Percentiles rank a stretch among this genome's conserved stretches.
Evolutionary conservation across 2,329 filamentous ascomycete genomes (phyloP).

Genomic region (Remersonia thermophila): DNA sequence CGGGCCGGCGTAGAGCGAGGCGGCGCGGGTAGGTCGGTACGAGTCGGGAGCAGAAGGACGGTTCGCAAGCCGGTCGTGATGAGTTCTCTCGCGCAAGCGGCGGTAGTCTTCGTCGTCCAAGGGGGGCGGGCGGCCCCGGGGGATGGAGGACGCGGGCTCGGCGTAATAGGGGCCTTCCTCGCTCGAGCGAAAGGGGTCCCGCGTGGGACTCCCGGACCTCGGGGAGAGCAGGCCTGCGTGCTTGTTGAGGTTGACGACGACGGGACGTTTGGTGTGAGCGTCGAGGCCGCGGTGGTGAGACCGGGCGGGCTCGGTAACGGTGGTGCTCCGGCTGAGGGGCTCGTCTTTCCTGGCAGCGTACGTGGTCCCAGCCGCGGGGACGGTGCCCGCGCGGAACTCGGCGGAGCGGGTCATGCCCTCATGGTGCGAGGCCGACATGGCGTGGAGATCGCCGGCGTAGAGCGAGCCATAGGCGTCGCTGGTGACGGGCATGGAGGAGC

Average conservation of each 20-base stretch:
- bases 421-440: constrained; percentile 32
- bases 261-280: constrained; percentile 35
- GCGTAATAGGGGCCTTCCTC: constrained; percentile 40
- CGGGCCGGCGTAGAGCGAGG: constrained; percentile 32
- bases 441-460: constrained; percentile 42
- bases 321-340: constrained; percentile 33
- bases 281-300: constrained; percentile 42
- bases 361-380: constrained; percentile 38
- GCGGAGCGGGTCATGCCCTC: constrained; percentile 17
- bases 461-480: constrained; percentile 37
- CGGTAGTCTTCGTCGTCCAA: constrained; percentile 40
- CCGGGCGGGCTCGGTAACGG: constrained; percentile 30
- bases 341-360: constrained; percentile 43
- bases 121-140: constrained; percentile 35
- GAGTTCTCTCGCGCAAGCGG: constrained; percentile 35
- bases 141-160: constrained; percentile 44
- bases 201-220: constrained; percentile 33
- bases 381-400: constrained; percentile 23
- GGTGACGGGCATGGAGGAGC: constrained; percentile 38
- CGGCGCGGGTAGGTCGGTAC: constrained; percentile 36
- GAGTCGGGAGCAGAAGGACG: constrained; percentile 31
- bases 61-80: constrained; percentile 30
- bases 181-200: constrained; percentile 40
- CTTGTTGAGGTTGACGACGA: constrained; percentile 47
- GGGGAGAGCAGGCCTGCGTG: constrained; percentile 24